phyloP scores from a whole-genome alignment of 805 yeast genomes.

The Ogataea haglerorum region DNA sequence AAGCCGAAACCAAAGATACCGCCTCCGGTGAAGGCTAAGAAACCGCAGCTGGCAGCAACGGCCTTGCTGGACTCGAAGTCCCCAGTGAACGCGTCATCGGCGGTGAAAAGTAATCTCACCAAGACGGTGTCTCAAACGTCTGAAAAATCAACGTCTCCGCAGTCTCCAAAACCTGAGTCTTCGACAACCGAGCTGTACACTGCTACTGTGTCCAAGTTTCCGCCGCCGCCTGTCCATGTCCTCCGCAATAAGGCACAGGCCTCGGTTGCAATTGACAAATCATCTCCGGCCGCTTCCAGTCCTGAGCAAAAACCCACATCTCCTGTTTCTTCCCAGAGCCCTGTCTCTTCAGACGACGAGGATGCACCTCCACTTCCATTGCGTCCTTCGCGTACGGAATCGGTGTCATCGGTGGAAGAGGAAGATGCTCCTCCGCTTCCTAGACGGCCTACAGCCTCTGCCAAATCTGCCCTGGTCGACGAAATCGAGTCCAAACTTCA shows the following conservation, averaged over 20 bases:
- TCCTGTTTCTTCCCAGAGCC: conserved; percentile 1
- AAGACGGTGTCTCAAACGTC: conserved; percentile 3
- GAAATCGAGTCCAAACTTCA: background rate
- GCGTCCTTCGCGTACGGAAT: background rate
- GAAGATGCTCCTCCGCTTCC: background rate
- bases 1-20: conserved; percentile 34
- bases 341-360: conserved; percentile 12
- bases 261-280: background rate
- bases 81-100: conserved; percentile 2
- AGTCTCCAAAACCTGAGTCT: background rate
- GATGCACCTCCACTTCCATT: conserved; percentile 22
- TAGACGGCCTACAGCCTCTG: background rate
- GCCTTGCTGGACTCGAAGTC: background rate
- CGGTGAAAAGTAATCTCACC: conserved; percentile 6
- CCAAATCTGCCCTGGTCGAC: background rate
- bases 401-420: background rate
- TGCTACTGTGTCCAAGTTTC: conserved; percentile 7
- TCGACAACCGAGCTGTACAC: background rate
- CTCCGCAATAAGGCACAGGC: conserved; percentile 9
- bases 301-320: background rate
- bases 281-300: conserved; percentile 11
- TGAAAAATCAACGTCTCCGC: background rate
- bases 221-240: conserved; percentile 22
- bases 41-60: conserved; percentile 19
- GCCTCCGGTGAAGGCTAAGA: conserved; percentile 26